phyloP scores from a whole-genome alignment of 805 yeast species.

The Soucietia sequanensis region DNA sequence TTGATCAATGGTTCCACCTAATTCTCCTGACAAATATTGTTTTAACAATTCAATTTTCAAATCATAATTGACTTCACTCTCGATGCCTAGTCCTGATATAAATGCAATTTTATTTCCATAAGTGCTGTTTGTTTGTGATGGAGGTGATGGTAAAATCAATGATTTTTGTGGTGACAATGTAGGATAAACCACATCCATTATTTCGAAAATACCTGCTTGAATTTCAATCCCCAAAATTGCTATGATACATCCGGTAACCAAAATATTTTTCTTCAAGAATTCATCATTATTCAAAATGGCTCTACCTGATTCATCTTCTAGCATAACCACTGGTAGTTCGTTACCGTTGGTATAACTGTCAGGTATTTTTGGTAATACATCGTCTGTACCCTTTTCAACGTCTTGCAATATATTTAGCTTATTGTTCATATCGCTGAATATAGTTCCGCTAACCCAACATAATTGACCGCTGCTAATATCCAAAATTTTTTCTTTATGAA shows the following conservation, averaged over 20 bases:
- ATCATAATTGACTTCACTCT: constrained; percentile 42
- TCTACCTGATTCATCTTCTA: constrained; percentile 94
- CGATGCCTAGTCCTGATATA: constrained; percentile 71
- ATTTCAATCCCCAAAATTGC: constrained; percentile 87
- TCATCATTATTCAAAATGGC: constrained; percentile 65
- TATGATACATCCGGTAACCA: constrained; percentile 88
- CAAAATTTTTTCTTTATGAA: constrained; percentile 42
- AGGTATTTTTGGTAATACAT: constrained; percentile 43
- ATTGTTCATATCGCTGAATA: constrained; percentile 77
- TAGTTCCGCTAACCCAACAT: constrained; percentile 85
- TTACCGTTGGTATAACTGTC: constrained; percentile 19
- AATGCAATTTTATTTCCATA: constrained; percentile 56
- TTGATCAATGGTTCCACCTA: constrained; percentile 38
- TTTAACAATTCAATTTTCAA: constrained; percentile 55
- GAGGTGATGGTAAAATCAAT: no score
- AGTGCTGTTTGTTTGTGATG: constrained; percentile 15
- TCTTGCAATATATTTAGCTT: constrained; percentile 86
- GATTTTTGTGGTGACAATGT: constrained; percentile 56
- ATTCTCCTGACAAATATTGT: constrained; percentile 71
- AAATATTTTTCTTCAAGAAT: constrained; percentile 49
- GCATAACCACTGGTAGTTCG: constrained; percentile 48
- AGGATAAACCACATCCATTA: constrained; percentile 78
- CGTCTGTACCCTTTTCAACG: constrained; percentile 60
- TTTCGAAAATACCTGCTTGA: constrained; percentile 78
- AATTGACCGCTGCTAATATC: constrained; percentile 62